Base-by-base conservation (phyloP, 83 land plant species). In the Larix sibirica region DNA sequence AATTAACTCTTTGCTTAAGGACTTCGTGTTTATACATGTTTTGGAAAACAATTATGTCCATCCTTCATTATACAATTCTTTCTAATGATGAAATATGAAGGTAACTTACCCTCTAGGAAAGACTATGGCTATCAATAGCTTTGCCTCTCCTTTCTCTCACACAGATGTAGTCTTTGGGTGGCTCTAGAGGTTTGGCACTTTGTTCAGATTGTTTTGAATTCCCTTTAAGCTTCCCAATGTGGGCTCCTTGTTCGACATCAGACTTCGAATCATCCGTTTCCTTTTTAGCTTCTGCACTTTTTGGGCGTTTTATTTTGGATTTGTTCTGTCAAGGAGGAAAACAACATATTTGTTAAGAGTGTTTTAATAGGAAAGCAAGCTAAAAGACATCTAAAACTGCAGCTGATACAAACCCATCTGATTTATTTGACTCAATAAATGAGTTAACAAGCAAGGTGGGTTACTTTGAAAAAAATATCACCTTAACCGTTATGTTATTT, bases 91-190 rank as follows among this genome's bases (percentile, higher is more conserved):
- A 2, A 20, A n/a, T 47, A 40, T n/a, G 40, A 40, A 40, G 21
- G 24, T 18, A 71, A 71, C 62, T 26, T 78, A 54, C 81, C 81
- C 81, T 80, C 47, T 79, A 64, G 58, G 81, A 64, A 33, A 80
- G 67, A 42, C 81, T 80, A 16, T 80, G 81, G 81, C 69, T 80
- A 54, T 80, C 68, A 9, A 42, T 80, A 10, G 81, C 69, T 62
- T 80, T 69, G 81, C 68, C 81, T 42, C 68, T 80, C 16, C 69
- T 62, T 33, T 38, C 81, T 63, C 81, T 33, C 20, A 80, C 68
- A 42, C 62, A 69, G 28, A 80, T 80, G 68, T 80, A n/a, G n/a
- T n/a, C n/a, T n/a, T n/a, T n/a, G n/a, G n/a, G n/a, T n/a, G n/a
- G n/a, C n/a, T n/a, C n/a, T n/a, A n/a, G n/a, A n/a, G n/a, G n/a